Evolutionary conservation across 148 eudicot species (phyloP).

Genomic region (Spergularia marina): DNA sequence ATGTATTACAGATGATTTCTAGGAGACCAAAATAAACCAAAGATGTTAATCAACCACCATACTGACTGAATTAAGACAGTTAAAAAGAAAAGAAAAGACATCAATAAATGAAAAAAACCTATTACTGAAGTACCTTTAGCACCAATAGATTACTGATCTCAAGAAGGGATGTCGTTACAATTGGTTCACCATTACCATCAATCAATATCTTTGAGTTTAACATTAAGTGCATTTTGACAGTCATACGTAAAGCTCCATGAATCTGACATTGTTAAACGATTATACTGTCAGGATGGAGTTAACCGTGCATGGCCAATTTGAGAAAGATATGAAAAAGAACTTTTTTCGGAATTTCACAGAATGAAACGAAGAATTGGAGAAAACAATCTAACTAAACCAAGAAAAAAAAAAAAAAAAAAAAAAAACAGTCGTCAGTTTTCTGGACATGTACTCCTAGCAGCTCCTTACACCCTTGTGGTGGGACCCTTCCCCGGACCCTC

Average conservation of each 20-base stretch:
- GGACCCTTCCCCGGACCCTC: too few relatives aligned
- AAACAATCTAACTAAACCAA: background rate
- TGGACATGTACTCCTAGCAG: background rate
- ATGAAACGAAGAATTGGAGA: background rate
- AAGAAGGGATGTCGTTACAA: constrained; percentile 81
- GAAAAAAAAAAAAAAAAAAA: background rate
- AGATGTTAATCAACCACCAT: background rate
- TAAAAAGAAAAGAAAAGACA: background rate
- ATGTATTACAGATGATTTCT: constrained; percentile 83
- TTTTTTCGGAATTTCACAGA: background rate
- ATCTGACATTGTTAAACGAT: constrained; percentile 43
- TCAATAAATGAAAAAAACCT: background rate
- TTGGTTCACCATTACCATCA: constrained; percentile 65
- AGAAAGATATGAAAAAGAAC: background rate
- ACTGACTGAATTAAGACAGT: background rate
- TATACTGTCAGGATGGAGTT: constrained; percentile 12
- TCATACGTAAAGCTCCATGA: constrained; percentile 91
- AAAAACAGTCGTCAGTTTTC: background rate
- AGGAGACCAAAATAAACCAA: constrained; percentile 23
- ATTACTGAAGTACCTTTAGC: constrained; percentile 58
- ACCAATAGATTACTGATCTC: constrained; percentile 95
- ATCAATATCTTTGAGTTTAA: constrained; percentile 78
- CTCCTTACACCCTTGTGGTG: too few relatives aligned
- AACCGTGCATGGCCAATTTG: background rate
- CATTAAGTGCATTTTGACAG: constrained; percentile 95